Base-by-base conservation (phyloP, 345 rosid species). In the Anacardium occidentale region DNA sequence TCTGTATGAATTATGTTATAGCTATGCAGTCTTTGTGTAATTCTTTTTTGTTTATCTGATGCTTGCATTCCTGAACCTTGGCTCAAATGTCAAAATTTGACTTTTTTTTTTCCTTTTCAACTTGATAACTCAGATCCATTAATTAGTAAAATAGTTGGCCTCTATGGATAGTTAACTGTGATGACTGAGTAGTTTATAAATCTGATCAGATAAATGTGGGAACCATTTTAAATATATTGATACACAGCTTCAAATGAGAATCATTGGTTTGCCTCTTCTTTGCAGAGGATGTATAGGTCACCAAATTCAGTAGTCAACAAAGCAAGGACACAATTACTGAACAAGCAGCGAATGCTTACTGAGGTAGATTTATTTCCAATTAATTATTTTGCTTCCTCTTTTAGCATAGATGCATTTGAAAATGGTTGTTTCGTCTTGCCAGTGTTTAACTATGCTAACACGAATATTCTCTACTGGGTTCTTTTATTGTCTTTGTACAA, bases 271-370 rank as follows among this genome's bases (percentile, higher is more conserved):
- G 42, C 42, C 42, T 37, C 10, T 37, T 37, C 5, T 6, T 37
- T 37, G 42, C 63, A 96, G 97, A 88, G 91, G 80, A 77, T 89
- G 84, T 86, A 51, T 68, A 83, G 73, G 68, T 96, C 99, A 3
- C 97, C 98, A 64, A 91, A 96, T 79, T 96, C 98, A 6, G 83
- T 74, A 18, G 50, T 77, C 57, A 93, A 83, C 73, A 93, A 96
- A 83, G 96, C 98, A 53, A 87, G 98, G 82, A 93, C 99, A n/a
- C 94, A 84, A 75, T 81, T 62, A 63, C 68, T 93, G 76, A 91
- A 89, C 85, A 87, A 84, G 82, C 97, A 93, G 81, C 89, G 97
- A 75, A 85, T 90, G 97, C 72, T 85, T 63, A 81, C 97, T 6
- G 76, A 85, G 96, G 98, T 88, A 67, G 10, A 58, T 61, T 48